A percentile compares a stretch with the other conserved stretches of the same genome.
Conservation (phyloP, 495 filamentous ascomycete species). For the Elasticomyces elasticus region DNA sequence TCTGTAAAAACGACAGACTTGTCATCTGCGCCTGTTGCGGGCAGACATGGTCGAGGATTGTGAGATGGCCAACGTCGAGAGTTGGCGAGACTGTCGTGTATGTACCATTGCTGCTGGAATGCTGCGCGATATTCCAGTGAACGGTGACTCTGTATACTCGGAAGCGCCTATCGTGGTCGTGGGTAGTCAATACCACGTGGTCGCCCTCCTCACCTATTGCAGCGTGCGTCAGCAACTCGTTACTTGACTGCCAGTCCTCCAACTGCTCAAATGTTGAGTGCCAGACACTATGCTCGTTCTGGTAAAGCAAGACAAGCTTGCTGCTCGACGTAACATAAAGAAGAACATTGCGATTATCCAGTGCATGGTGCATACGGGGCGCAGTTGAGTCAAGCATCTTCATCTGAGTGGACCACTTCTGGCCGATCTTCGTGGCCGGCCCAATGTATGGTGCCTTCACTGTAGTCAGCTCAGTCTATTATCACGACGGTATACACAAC, state of each 20-base stretch:
- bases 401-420: constrained; percentile 6
- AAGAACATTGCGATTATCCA: constrained; percentile 3
- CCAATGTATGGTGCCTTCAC: constrained; percentile 14
- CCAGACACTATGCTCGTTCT: constrained; percentile 31
- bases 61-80: constrained; percentile 21
- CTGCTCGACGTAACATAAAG: constrained; percentile 2
- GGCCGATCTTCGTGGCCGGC: constrained; percentile 31
- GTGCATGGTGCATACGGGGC: constrained; percentile 9
- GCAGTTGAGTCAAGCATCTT: neutral
- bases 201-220: constrained; percentile 60
- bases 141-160: constrained; percentile 32
- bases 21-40: constrained; percentile 26
- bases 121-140: constrained; percentile 29
- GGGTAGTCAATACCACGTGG: constrained; percentile 27
- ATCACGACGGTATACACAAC: constrained; percentile 35
- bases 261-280: constrained; percentile 57
- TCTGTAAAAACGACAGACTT: constrained; percentile 54
- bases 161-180: constrained; percentile 24
- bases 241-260: constrained; percentile 56
- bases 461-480: neutral
- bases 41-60: constrained; percentile 29
- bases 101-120: constrained; percentile 5
- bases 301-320: constrained; percentile 13
- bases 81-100: constrained; percentile 10
- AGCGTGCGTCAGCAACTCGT: constrained; percentile 70